A percentile compares a stretch with the other conserved stretches of the same genome.
phyloP scores from a whole-genome alignment of 1,139 yeast species.

The Pichia sp. region DNA sequence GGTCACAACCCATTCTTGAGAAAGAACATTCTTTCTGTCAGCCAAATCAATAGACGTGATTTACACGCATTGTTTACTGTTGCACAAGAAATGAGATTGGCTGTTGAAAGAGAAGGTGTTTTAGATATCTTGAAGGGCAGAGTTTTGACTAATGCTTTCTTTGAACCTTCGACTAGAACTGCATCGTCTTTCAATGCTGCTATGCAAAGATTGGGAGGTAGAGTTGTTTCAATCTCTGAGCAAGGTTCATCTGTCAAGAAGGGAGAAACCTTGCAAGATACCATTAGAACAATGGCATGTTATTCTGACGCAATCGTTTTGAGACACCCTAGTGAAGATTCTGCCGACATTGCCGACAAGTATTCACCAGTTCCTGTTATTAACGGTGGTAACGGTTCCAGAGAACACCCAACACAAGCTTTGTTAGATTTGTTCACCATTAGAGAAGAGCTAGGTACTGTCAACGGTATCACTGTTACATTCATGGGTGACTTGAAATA shows the following conservation, averaged over 20 bases:
- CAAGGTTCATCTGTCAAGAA: slow-evolving; percentile 88
- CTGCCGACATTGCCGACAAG: slow-evolving; percentile 92
- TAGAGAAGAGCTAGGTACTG: slow-evolving; percentile 98
- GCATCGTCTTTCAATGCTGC: slow-evolving; percentile 97
- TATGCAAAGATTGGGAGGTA: slow-evolving; percentile 99
- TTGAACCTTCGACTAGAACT: slow-evolving; percentile 98
- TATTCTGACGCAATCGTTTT: slow-evolving; percentile 95
- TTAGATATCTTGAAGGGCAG: slow-evolving; percentile 87
- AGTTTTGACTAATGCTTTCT: slow-evolving; percentile 90
- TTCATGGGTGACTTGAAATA: slow-evolving; percentile 98
- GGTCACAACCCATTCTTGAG: slow-evolving; percentile 83
- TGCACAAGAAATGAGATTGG: slow-evolving; percentile 96
- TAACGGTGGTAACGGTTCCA: slow-evolving; percentile 96
- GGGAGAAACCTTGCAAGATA: slow-evolving; percentile 98
- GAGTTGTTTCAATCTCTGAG: slow-evolving; percentile 84
- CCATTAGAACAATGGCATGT: slow-evolving; percentile 89
- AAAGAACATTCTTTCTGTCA: slow-evolving; percentile 82
- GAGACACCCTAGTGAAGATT: slow-evolving; percentile 91
- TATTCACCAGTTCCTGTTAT: slow-evolving; percentile 96
- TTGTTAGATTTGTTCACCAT: slow-evolving; percentile 95
- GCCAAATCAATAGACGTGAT: slow-evolving; percentile 80
- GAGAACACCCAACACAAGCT: slow-evolving; percentile 99
- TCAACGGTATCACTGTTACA: slow-evolving; percentile 94
- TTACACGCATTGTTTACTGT: slow-evolving; percentile 90
- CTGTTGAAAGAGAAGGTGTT: slow-evolving; percentile 95